Evolutionary conservation across 148 eudicot genomes (phyloP).

Genomic region (Simmondsia chinensis): DNA sequence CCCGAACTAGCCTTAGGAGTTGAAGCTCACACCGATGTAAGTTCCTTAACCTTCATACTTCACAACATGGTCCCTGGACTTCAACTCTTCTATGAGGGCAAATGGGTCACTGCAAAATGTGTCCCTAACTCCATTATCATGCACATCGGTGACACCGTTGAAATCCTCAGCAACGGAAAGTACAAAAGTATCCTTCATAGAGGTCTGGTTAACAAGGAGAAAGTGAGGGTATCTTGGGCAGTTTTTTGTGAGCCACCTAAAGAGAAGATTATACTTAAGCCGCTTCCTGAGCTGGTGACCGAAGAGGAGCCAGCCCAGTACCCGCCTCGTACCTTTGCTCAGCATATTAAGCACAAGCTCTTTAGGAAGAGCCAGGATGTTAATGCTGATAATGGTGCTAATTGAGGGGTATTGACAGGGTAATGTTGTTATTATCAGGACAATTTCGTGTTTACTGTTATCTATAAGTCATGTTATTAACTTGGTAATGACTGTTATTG

Average conservation of each 20-base stretch:
- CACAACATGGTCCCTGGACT: slow-evolving; percentile 99
- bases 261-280: slow-evolving; percentile 77
- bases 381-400: neutral
- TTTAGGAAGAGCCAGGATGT: slow-evolving; percentile 50
- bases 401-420: neutral
- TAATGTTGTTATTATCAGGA: no score
- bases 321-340: slow-evolving; percentile 74
- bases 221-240: slow-evolving; percentile 92
- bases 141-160: slow-evolving; percentile 89
- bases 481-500: no score
- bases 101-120: slow-evolving; percentile 88
- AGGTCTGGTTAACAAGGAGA: slow-evolving; percentile 86
- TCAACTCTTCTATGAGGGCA: slow-evolving; percentile 68
- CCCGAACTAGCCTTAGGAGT: slow-evolving; percentile 92
- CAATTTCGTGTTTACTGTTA: no score
- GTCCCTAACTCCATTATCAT: slow-evolving; percentile 87
- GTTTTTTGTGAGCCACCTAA: slow-evolving; percentile 93
- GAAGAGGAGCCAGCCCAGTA: slow-evolving; percentile 55
- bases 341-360: slow-evolving; percentile 66
- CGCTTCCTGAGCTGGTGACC: slow-evolving; percentile 59
- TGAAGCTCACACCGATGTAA: slow-evolving; percentile 89
- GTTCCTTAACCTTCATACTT: slow-evolving; percentile 81
- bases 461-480: no score
- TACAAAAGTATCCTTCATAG: slow-evolving; percentile 90
- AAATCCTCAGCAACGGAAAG: slow-evolving; percentile 85